Evolutionary conservation across 495 filamentous ascomycete genomes (phyloP).

Genomic region (Bryoglossum gracile): DNA sequence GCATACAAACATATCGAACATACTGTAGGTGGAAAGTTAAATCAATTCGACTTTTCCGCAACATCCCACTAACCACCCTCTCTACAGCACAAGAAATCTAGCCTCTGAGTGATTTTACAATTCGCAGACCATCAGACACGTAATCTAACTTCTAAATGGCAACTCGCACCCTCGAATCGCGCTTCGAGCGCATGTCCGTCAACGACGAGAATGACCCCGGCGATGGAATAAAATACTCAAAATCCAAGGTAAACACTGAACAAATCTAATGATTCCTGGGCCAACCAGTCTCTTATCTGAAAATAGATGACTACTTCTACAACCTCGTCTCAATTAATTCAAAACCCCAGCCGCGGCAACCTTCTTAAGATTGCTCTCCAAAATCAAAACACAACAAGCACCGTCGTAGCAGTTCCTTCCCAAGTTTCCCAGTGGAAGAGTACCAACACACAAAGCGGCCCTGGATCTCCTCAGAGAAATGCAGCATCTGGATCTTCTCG

Average conservation of each 20-base stretch:
- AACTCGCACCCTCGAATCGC: constrained; percentile 56
- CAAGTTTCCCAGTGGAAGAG: constrained; percentile 53
- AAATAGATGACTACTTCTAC: constrained; percentile 36
- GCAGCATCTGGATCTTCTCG: constrained; percentile 34
- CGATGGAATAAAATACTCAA: constrained; percentile 47
- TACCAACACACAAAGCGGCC: constrained; percentile 35
- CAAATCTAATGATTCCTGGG: no score
- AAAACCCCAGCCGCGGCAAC: constrained; percentile 57
- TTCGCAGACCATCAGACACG: no score
- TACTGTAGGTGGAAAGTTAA: no score
- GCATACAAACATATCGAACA: no score
- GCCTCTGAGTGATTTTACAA: no score
- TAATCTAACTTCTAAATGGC: constrained; percentile 42
- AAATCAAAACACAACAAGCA: constrained; percentile 54
- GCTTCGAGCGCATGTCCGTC: constrained; percentile 75
- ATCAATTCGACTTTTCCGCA: neutral
- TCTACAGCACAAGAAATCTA: neutral
- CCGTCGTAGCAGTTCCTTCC: constrained; percentile 58
- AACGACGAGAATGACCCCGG: constrained; percentile 68
- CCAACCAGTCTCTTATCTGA: no score
- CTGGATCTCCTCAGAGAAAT: constrained; percentile 31
- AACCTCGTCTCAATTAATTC: constrained; percentile 48
- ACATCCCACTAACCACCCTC: constrained; percentile 17
- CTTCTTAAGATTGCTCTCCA: constrained; percentile 78
- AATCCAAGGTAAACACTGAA: constrained; percentile 61